A percentile compares a stretch with the other conserved stretches of the same genome.
Conservation (phyloP, 805 yeast genomes). For the Teunomyces barrocoloradensis region DNA sequence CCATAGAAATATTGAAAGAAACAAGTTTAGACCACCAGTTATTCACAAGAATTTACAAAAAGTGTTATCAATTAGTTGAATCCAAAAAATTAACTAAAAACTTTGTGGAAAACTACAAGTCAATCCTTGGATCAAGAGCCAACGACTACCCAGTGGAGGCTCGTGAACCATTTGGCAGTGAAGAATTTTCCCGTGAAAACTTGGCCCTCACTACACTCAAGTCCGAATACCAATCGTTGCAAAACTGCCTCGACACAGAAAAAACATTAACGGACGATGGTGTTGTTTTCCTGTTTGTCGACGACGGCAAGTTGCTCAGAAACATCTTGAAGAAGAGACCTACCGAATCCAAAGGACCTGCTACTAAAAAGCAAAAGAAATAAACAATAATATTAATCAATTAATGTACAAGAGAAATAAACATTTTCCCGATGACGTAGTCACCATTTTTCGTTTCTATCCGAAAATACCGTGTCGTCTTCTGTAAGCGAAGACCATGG, state of each 20-base stretch:
- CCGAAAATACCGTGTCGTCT: conserved; percentile 1
- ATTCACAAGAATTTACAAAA: conserved; percentile 54
- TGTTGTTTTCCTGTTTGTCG: conserved; percentile 41
- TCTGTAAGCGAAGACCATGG: not conserved
- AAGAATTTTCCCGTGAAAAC: conserved; percentile 19
- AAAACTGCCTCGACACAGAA: conserved; percentile 32
- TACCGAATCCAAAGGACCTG: conserved; percentile 5
- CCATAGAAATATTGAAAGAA: conserved; percentile 23
- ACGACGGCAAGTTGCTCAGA: conserved; percentile 57
- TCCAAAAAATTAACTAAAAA: conserved; percentile 44
- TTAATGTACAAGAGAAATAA: conserved; percentile 1
- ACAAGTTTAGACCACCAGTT: conserved; percentile 19
- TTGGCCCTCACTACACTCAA: conserved; percentile 57
- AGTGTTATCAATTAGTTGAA: conserved; percentile 61
- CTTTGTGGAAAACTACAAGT: conserved; percentile 27
- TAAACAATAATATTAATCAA: conserved; percentile 3
- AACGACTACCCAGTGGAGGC: conserved; percentile 47
- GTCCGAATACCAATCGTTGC: conserved; percentile 54
- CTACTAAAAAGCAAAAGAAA: conserved; percentile 4
- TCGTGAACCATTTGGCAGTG: conserved; percentile 16
- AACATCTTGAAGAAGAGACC: conserved; percentile 53
- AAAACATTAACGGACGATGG: conserved; percentile 22
- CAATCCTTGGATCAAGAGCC: conserved; percentile 35
- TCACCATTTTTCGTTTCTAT: not conserved
- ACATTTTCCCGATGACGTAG: not conserved